phyloP scores from a whole-genome alignment of 495 filamentous ascomycete species.

The Coniosporium apollinis region DNA sequence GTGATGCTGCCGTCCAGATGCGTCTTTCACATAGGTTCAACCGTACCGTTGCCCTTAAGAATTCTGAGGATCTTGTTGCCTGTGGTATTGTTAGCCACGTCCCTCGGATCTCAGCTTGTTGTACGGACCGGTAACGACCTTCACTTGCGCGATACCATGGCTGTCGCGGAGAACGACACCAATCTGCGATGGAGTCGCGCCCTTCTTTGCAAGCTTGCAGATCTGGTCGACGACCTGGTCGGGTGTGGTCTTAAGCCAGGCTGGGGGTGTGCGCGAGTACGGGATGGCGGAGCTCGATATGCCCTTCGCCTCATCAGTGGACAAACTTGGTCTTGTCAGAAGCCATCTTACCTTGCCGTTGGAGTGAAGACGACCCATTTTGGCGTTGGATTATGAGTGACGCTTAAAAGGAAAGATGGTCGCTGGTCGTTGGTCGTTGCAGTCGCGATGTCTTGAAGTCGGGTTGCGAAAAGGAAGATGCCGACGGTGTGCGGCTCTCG shows the following conservation, averaged over 20 bases:
- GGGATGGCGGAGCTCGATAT: conserved; percentile 88
- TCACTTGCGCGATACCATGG: conserved; percentile 93
- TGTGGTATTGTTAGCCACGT: conserved; percentile 18
- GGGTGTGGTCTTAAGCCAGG: conserved; percentile 84
- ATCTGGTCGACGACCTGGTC: conserved; percentile 95
- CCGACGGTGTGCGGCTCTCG: not conserved
- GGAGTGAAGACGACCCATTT: conserved; percentile 96
- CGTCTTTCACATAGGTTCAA: conserved; percentile 8
- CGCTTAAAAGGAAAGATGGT: not conserved
- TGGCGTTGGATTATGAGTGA: conserved; percentile 22
- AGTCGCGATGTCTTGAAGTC: too few relatives aligned
- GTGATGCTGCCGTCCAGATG: not conserved
- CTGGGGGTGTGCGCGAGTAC: conserved; percentile 79
- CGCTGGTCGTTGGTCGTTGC: too few relatives aligned
- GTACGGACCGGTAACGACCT: conserved; percentile 78
- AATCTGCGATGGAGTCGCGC: conserved; percentile 93
- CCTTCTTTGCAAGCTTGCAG: conserved; percentile 96
- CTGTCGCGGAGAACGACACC: conserved; percentile 95
- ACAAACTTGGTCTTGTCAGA: too few relatives aligned
- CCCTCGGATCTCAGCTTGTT: not conserved
- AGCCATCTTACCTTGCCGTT: too few relatives aligned
- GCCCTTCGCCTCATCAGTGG: too few relatives aligned
- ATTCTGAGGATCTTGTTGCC: conserved; percentile 99
- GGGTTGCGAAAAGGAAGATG: not conserved
- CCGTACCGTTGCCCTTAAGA: conserved; percentile 83